Evolutionary conservation across 2,329 filamentous ascomycete species (phyloP), one percentile per base, ranked within the genome.

Genomic region (Calonectria naviculata): DNA sequence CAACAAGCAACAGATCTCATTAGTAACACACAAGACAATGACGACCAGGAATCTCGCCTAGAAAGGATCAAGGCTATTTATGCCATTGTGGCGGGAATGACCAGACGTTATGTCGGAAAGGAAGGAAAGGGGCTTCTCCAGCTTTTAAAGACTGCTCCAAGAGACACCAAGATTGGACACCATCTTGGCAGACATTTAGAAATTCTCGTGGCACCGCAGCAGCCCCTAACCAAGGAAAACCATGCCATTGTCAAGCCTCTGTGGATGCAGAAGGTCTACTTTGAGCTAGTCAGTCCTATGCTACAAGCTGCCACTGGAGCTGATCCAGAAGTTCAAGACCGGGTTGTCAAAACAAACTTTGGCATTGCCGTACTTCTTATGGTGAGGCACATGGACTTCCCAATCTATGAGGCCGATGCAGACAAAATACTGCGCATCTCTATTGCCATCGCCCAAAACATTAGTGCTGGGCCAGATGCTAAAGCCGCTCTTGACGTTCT

Each of bases 321-420:
- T 21, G 74, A 82, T n/a, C 73, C 81, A 26, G 73, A 78, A 9
- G 68, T 78, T 5, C 75, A 77, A 21, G 80, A 79, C 41, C 80
- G 77, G 17, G 75, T 75, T 10, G 71, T 74, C 64, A 82, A 78
- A 70, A 81, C 79, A 1, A 87, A 86, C 70, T 86, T 85, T 63
- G 84, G 87, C 34, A 82, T 89, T 31, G 85, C 84, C 3, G 83
- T 87, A 7, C 82, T 91, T 6, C 81, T 86, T 0, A 83, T 89
- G 56, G 80, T 89, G 9, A 86, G 84, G 71, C 85, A 89, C 76
- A 84, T 90, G 68, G 81, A 80, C 21, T 89, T 87, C 64, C 78
- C 83, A 2, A 84, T 89, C 21, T 91, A 89, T 77, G 84, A 89
- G 49, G 84, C 86, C 19, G 89, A 91, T 60, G 80, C 85, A 1